These are phyloP conservation scores for Fusarium chaquense DNA, from an alignment of 2,329 filamentous ascomycete genomes.

Conservation along the genomic window DNA sequence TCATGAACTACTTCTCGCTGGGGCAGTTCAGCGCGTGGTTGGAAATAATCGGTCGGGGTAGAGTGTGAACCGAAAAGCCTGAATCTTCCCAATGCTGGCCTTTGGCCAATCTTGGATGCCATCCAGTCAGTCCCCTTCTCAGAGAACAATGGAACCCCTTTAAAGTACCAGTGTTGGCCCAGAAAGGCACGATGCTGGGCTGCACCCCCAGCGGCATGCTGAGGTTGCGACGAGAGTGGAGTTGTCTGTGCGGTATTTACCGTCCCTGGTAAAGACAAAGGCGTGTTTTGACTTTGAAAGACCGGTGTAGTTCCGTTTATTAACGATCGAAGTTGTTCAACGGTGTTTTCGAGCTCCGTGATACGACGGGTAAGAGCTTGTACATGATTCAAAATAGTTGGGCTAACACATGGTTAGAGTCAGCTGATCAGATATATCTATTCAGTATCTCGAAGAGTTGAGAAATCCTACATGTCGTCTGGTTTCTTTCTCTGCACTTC, in stretches of 20 bases:
- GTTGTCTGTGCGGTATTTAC: neutral
- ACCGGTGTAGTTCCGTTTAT: neutral
- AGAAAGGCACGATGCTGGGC: neutral
- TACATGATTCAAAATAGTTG: neutral
- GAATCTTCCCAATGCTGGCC: fast-evolving
- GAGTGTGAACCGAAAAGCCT: neutral
- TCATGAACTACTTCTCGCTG: neutral
- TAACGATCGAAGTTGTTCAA: neutral
- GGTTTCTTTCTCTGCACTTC: neutral
- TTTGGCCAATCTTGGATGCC: neutral
- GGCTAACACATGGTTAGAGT: neutral
- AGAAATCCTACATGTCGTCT: neutral
- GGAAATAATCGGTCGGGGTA: fast-evolving
- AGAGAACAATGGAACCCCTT: neutral
- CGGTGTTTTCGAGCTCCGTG: neutral
- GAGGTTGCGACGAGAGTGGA: neutral
- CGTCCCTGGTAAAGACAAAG: neutral
- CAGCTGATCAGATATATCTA: neutral
- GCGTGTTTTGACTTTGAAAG: neutral
- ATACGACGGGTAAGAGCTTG: neutral
- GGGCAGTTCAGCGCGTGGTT: neutral
- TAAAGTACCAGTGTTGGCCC: conserved; percentile 8
- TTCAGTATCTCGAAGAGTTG: neutral
- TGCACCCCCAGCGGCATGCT: neutral
- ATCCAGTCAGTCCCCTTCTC: neutral